Conservation (phyloP, 2,329 filamentous ascomycete genomes). For the Sclerotinia nivalis region DNA sequence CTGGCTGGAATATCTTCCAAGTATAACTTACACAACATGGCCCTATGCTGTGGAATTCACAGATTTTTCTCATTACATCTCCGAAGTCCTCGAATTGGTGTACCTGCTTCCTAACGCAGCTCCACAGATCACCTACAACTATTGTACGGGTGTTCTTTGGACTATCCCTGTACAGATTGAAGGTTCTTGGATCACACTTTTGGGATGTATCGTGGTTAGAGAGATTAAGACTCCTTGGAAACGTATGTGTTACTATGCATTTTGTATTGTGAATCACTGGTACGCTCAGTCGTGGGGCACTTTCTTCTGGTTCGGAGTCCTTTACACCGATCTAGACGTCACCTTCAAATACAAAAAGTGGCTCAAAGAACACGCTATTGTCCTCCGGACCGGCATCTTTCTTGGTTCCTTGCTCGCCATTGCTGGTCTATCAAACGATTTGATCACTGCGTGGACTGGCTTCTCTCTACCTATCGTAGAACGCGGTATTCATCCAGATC, state of each 20-base stretch:
- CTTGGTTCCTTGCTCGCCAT: constrained; percentile 38
- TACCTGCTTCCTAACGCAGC: constrained; percentile 51
- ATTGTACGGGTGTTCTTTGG: constrained; percentile 52
- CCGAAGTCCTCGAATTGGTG: constrained; percentile 47
- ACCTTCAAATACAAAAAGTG: constrained; percentile 48
- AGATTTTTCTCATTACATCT: constrained; percentile 47
- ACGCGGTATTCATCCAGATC: constrained; percentile 48
- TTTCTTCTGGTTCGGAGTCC: constrained; percentile 48
- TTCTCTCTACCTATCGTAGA: constrained; percentile 41
- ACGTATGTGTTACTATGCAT: constrained; percentile 47
- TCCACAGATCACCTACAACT: constrained; percentile 50
- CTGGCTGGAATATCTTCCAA: constrained; percentile 48
- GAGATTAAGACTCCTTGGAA: constrained; percentile 51
- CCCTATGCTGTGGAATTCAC: constrained; percentile 46
- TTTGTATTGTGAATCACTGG: constrained; percentile 49
- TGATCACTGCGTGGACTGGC: constrained; percentile 26
- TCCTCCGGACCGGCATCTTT: constrained; percentile 44
- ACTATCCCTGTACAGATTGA: constrained; percentile 52
- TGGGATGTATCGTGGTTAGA: constrained; percentile 47
- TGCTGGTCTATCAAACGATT: constrained; percentile 25
- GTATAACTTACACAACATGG: constrained; percentile 51
- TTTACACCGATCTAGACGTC: constrained; percentile 49
- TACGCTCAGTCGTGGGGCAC: constrained; percentile 50
- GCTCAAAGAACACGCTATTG: constrained; percentile 41
- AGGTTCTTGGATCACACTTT: constrained; percentile 47